Evolutionary conservation across 1,284 basidiomycete species (phyloP).

Genomic region (Moesziomyces sp.): DNA sequence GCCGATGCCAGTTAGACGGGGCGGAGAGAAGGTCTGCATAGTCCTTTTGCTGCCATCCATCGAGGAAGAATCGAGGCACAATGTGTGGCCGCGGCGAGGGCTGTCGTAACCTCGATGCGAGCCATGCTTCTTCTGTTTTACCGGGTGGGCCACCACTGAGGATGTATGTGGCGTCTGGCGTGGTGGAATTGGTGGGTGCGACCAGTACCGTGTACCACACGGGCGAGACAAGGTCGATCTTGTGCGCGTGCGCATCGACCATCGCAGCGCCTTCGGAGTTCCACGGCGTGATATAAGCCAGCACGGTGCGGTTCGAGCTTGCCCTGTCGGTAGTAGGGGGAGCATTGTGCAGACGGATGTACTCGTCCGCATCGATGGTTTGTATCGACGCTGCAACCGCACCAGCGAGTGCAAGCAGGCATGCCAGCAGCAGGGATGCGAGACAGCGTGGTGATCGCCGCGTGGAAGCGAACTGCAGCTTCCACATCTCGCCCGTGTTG

Average conservation of each 20-base stretch:
- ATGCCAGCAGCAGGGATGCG: background rate
- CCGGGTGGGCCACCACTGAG: slow-evolving; percentile 36
- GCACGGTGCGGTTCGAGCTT: slow-evolving; percentile 14
- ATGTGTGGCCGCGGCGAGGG: slow-evolving; percentile 9
- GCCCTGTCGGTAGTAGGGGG: background rate
- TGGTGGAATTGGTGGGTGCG: background rate
- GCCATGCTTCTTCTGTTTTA: slow-evolving; percentile 26
- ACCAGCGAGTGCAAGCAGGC: background rate
- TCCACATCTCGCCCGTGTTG: too few species aligned
- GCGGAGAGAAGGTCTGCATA: slow-evolving; percentile 35
- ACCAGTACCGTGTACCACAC: slow-evolving; percentile 55
- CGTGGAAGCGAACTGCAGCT: too few species aligned
- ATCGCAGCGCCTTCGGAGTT: slow-evolving; percentile 27
- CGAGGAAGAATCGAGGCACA: slow-evolving; percentile 47
- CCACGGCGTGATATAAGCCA: slow-evolving; percentile 59
- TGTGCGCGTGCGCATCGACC: slow-evolving; percentile 25
- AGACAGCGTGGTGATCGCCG: too few species aligned
- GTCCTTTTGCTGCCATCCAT: slow-evolving; percentile 41
- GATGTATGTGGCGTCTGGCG: slow-evolving; percentile 21
- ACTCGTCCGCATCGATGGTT: slow-evolving; percentile 21
- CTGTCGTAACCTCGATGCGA: slow-evolving; percentile 1
- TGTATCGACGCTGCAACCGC: background rate
- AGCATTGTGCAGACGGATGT: slow-evolving; percentile 18
- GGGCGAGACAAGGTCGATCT: slow-evolving; percentile 48
- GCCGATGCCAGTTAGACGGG: slow-evolving; percentile 15